Conservation (phyloP, 345 rosid genomes). For the Ceriops zippeliana region DNA sequence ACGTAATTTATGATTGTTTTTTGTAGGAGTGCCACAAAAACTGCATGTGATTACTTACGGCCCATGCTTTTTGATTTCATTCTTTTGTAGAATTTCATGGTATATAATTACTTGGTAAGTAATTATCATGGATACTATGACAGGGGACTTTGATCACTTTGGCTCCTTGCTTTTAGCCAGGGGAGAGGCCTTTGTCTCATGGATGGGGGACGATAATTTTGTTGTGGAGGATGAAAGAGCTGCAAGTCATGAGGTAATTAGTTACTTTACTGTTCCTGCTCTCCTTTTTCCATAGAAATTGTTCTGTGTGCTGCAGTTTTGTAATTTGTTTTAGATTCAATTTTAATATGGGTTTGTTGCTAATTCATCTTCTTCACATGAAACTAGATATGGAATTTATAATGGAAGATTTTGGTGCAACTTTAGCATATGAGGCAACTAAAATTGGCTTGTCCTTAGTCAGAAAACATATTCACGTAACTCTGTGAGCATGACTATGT, state of each 20-base stretch:
- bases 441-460: neutral
- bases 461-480: neutral
- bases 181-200: conserved; percentile 69
- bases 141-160: conserved; percentile 51
- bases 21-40: no score
- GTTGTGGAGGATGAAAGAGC: conserved; percentile 50
- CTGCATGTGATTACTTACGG: no score
- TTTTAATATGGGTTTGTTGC: no score
- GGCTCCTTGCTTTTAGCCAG: conserved; percentile 64
- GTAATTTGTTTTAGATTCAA: no score
- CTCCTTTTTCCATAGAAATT: neutral
- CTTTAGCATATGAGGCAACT: neutral
- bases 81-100: neutral
- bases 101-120: conserved; percentile 4
- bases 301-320: neutral
- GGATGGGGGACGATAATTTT: conserved; percentile 67
- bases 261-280: neutral
- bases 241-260: conserved; percentile 54
- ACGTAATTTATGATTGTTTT: no score
- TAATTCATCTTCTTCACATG: no score
- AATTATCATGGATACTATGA: conserved; percentile 7
- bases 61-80: neutral
- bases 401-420: no score
- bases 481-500: neutral
- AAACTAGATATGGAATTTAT: no score